Base-by-base conservation (phyloP, 2,329 filamentous ascomycete genomes). In the Aspergillus arachidicola region DNA sequence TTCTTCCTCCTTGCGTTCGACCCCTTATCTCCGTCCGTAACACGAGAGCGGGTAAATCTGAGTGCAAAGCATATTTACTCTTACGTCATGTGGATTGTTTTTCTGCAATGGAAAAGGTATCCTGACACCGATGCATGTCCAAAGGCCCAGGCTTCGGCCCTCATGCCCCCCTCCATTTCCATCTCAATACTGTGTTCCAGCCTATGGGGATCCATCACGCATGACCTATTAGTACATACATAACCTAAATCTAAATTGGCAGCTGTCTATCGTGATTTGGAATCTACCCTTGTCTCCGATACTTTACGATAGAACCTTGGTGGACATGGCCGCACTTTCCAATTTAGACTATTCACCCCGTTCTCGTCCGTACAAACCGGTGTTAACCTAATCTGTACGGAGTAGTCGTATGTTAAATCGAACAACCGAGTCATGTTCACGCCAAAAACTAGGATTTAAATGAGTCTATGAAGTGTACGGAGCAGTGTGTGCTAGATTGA, bases 201-300 rank as follows among this genome's bases (percentile, higher is more conserved):
- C 30, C n/a, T 36, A 54, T 32, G 30, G 19, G n/a, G 28, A 32
- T 53, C 50, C 21, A 53, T 32, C 28, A 34, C 50, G 50, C 50
- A 53, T 53, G 30, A 53, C 50, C 50, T 53, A 54, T 54, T 19
- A n/a, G n/a, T 54, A 54, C 2, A 36, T 54, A 55, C 51, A 55
- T 55, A 55, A 55, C 51, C 51, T 55, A 55, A 55, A 55, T 36
- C 16, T 36, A 36, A 55, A 26, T 38, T 55, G 21, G 28, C n/a
- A 55, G n/a, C 30, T 32, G 48, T 51, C 19, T 32, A 23, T 28
- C 48, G 48, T 54, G 51, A 55, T 55, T 55, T 55, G 51, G 51
- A 55, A 55, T 55, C 12, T 55, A 36, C 51, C 51, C 51, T 38
- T 38, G 51, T 55, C 51, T 55, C 21, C 21, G 6, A n/a, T 4